Percentiles rank a stretch among this genome's conserved stretches.
Evolutionary conservation across 371 early-diverging fungal species (phyloP).

Genomic region (Blastocladiella emersonii): DNA sequence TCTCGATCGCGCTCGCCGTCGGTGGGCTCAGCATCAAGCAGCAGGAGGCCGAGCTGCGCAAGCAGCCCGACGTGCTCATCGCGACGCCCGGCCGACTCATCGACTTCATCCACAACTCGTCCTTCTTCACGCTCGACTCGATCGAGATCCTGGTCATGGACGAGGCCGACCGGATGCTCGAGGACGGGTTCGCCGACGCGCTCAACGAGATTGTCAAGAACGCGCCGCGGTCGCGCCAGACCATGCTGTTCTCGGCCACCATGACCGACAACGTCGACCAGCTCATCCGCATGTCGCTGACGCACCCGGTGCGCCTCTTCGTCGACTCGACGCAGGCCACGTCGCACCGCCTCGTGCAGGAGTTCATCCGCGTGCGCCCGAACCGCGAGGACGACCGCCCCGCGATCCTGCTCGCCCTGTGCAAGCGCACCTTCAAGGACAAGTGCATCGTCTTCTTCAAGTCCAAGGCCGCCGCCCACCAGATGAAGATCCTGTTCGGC

Average conservation of each 20-base stretch:
- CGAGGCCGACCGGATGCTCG: constrained; percentile 99
- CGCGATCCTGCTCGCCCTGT: constrained; percentile 70
- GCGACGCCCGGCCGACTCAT: constrained; percentile 99
- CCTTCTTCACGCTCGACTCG: constrained; percentile 66
- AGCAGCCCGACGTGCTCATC: constrained; percentile 92
- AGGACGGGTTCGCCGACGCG: constrained; percentile 98
- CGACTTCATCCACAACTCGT: constrained; percentile 92
- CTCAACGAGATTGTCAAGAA: constrained; percentile 85
- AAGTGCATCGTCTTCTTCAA: constrained; percentile 84
- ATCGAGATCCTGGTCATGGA: constrained; percentile 98
- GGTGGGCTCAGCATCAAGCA: constrained; percentile 84
- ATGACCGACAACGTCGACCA: constrained; percentile 99
- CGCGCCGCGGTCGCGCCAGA: constrained; percentile 84
- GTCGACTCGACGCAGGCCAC: constrained; percentile 67
- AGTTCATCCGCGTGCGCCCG: constrained; percentile 87
- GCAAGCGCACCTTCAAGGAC: constrained; percentile 60
- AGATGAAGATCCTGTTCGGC: constrained; percentile 91
- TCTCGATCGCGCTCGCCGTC: constrained; percentile 71
- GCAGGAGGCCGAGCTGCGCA: constrained; percentile 83
- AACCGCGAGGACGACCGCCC: constrained; percentile 71
- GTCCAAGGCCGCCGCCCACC: constrained; percentile 84
- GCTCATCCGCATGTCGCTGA: constrained; percentile 80
- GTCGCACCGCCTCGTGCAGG: constrained; percentile 68
- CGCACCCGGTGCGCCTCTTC: constrained; percentile 79
- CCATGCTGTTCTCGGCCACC: constrained; percentile 99